A percentile compares a stretch with the other conserved stretches of the same genome.
Evolutionary conservation across 441 rosid species (phyloP).

Genomic region (Viola pubescens): DNA sequence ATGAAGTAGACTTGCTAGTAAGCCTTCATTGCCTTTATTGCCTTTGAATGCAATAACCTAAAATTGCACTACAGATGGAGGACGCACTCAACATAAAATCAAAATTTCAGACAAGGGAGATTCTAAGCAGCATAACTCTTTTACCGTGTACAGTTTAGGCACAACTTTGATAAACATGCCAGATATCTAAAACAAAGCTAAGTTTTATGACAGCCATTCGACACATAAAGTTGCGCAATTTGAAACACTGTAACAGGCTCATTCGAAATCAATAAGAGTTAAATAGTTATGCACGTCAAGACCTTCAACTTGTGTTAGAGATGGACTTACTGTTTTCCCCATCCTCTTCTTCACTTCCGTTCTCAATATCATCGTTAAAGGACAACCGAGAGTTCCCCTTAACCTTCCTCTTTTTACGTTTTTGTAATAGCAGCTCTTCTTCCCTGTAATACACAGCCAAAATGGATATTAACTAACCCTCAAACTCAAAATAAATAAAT

Average conservation of each 20-base stretch:
- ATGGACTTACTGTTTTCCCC: conserved; percentile 40
- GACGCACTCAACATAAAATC: background rate
- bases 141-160: no score
- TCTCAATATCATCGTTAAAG: conserved; percentile 74
- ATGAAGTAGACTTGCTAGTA: no score
- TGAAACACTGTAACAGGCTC: no score
- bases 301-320: background rate
- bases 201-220: no score
- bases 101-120: background rate
- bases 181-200: no score
- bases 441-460: conserved; percentile 39
- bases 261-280: no score
- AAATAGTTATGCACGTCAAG: background rate
- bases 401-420: conserved; percentile 81
- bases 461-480: background rate
- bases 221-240: no score
- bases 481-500: background rate
- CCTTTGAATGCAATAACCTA: no score
- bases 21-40: no score
- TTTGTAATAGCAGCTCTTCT: conserved; percentile 76
- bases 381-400: conserved; percentile 74
- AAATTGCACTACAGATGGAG: no score
- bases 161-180: no score
- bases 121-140: no score
- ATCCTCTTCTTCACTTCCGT: conserved; percentile 72